Percentiles rank a stretch among this genome's conserved stretches.
Conservation (phyloP, 2,329 filamentous ascomycete species). For the Penicillium rolfsii region DNA sequence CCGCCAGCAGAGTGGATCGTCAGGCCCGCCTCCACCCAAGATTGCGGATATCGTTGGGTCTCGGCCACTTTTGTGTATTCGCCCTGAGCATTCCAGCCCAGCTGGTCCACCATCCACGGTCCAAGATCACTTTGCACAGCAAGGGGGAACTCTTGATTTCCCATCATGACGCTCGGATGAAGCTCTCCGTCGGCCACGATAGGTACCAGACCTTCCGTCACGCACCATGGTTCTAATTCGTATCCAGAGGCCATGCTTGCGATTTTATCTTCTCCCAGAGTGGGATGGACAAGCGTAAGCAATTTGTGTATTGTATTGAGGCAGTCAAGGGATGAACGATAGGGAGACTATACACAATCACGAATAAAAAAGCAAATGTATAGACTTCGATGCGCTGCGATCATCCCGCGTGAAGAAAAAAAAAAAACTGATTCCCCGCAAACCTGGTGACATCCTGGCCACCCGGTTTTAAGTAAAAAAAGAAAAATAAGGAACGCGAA, state of each 20-base stretch:
- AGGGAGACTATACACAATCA: neutral
- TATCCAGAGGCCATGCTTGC: conserved; percentile 5
- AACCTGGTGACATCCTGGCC: conserved; percentile 16
- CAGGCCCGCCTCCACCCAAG: conserved; percentile 7
- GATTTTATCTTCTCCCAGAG: neutral
- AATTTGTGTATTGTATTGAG: neutral
- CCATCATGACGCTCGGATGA: neutral
- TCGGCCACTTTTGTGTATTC: neutral
- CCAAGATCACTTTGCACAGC: conserved; percentile 1
- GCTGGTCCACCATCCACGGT: neutral
- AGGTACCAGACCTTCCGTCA: conserved; percentile 2
- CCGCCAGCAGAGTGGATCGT: conserved; percentile 6
- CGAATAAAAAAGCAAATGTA: neutral
- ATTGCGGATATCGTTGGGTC: neutral
- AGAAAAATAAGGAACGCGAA: neutral
- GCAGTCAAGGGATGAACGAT: neutral
- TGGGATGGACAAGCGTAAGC: neutral
- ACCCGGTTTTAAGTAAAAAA: neutral
- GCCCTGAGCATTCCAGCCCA: conserved; percentile 3
- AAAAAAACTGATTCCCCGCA: conserved; percentile 14
- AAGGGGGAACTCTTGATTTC: neutral
- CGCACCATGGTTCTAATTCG: conserved; percentile 4
- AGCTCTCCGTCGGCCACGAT: conserved; percentile 1
- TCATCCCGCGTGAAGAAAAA: neutral
- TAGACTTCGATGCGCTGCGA: neutral